phyloP scores from a whole-genome alignment of 2,329 filamentous ascomycete species.

The Colletotrichum camelliae region DNA sequence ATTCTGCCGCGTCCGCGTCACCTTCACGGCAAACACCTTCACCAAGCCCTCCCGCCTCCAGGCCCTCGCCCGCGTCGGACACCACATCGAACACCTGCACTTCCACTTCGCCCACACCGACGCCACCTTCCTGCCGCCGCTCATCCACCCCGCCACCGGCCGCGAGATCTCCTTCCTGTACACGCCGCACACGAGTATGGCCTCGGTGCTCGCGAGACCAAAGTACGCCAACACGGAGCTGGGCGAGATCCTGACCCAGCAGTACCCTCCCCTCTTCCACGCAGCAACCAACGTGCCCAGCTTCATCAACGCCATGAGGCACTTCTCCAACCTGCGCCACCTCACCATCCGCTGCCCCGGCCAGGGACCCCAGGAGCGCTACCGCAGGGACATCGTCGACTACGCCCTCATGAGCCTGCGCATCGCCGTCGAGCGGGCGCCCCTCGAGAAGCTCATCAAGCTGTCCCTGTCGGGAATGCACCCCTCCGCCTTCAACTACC shows the following conservation, averaged over 20 bases:
- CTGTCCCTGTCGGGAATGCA: slow-evolving; percentile 79
- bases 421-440: slow-evolving; percentile 79
- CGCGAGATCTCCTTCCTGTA: slow-evolving; percentile 83
- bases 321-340: slow-evolving; percentile 73
- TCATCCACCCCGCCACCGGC: slow-evolving; percentile 79
- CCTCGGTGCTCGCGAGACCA: slow-evolving; percentile 65
- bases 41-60: slow-evolving; percentile 75
- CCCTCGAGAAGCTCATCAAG: slow-evolving; percentile 68
- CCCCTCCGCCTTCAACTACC: slow-evolving; percentile 76
- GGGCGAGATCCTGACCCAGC: slow-evolving; percentile 81
- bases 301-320: slow-evolving; percentile 77
- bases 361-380: slow-evolving; percentile 71
- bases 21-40: slow-evolving; percentile 77
- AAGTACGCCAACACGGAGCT: slow-evolving; percentile 84
- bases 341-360: slow-evolving; percentile 79
- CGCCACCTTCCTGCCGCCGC: slow-evolving; percentile 84
- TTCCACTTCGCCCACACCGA: slow-evolving; percentile 79
- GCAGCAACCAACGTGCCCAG: slow-evolving; percentile 86
- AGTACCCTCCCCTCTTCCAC: slow-evolving; percentile 89
- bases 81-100: slow-evolving; percentile 77
- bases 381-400: slow-evolving; percentile 80
- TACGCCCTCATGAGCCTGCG: slow-evolving; percentile 88
- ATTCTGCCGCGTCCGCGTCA: slow-evolving; percentile 72
- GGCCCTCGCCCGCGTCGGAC: slow-evolving; percentile 78
- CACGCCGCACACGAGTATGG: slow-evolving; percentile 74